A percentile compares a stretch with the other conserved stretches of the same genome.
Conservation (phyloP, 495 filamentous ascomycete species). For the Annulohypoxylon moriforme region DNA sequence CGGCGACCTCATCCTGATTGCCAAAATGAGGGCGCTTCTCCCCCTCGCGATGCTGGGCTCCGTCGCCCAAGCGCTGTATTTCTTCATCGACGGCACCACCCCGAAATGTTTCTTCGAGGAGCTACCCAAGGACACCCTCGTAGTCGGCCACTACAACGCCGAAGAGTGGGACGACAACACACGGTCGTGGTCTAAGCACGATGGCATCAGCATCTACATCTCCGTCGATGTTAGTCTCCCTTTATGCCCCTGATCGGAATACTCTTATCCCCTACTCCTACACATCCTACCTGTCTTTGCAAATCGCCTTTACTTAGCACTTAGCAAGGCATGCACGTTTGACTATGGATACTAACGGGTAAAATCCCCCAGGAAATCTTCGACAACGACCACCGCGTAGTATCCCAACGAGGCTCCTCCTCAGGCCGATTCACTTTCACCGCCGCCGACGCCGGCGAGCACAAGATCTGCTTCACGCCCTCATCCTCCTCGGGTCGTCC, state of each 20-base stretch:
- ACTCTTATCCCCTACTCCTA: conserved; percentile 14
- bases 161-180: conserved; percentile 78
- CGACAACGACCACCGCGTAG: conserved; percentile 97
- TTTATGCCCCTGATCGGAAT: neutral
- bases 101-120: conserved; percentile 98
- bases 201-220: conserved; percentile 82
- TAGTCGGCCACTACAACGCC: conserved; percentile 90
- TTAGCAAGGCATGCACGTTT: neutral
- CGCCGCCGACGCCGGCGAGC: conserved; percentile 91
- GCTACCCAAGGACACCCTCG: conserved; percentile 93
- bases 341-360: neutral
- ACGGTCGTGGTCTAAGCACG: conserved; percentile 73
- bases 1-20: neutral
- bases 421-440: conserved; percentile 95
- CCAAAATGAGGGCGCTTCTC: conserved; percentile 61
- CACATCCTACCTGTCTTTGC: neutral
- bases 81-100: conserved; percentile 87
- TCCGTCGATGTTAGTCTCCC: conserved; percentile 76
- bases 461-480: conserved; percentile 93
- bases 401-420: conserved; percentile 80
- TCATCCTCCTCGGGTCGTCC: conserved; percentile 67
- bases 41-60: conserved; percentile 62
- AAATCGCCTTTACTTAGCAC: neutral
- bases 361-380: conserved; percentile 75
- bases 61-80: conserved; percentile 84